phyloP scores from a whole-genome alignment of 2,329 filamentous ascomycete species.

The Alternaria triticina region DNA sequence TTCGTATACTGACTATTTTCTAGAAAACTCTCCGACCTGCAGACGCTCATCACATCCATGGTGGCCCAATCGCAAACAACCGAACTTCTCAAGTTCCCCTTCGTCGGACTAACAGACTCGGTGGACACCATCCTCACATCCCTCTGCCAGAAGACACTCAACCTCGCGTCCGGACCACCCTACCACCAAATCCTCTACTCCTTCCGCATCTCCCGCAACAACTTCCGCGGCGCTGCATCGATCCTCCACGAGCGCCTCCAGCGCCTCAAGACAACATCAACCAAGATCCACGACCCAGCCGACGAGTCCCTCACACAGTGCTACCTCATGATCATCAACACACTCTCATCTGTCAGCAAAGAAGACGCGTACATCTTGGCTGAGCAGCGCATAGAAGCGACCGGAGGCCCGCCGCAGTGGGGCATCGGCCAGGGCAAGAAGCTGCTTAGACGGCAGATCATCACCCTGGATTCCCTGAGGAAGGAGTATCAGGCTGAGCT shows the following conservation, averaged over 20 bases:
- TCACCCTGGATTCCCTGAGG: constrained; percentile 84
- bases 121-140: constrained; percentile 80
- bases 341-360: constrained; percentile 81
- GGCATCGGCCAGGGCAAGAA: constrained; percentile 45
- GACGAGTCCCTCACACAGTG: constrained; percentile 70
- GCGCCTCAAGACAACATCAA: constrained; percentile 53
- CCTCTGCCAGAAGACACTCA: constrained; percentile 72
- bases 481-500: constrained; percentile 90
- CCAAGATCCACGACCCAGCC: constrained; percentile 51
- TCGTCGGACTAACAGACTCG: constrained; percentile 75
- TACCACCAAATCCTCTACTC: constrained; percentile 92
- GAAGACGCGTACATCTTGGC: constrained; percentile 83
- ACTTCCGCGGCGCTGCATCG: constrained; percentile 79
- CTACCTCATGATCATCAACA: constrained; percentile 92
- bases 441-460: constrained; percentile 70
- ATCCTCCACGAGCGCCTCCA: constrained; percentile 64
- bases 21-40: constrained; percentile 71
- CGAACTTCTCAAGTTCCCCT: constrained; percentile 73
- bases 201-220: constrained; percentile 81
- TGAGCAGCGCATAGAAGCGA: constrained; percentile 55
- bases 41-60: constrained; percentile 63
- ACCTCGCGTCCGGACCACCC: constrained; percentile 66
- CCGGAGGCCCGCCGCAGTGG: constrained; percentile 32
- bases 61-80: constrained; percentile 42
- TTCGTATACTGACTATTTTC: constrained; percentile 17